phyloP scores from a whole-genome alignment of 768 basidiomycete species.

The Phylloporus sp. region DNA sequence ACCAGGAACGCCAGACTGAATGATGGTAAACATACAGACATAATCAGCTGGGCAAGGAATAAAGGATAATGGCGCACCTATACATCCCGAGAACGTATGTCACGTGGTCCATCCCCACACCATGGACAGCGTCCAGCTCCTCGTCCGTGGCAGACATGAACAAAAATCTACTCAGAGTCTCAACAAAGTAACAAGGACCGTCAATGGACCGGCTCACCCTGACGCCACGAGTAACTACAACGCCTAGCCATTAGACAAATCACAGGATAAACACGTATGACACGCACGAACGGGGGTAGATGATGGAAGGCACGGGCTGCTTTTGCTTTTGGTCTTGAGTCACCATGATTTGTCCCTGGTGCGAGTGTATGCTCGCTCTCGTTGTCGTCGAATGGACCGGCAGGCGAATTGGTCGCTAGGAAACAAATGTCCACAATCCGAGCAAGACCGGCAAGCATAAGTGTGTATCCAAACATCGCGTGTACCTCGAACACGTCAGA shows the following conservation, averaged over 20 bases:
- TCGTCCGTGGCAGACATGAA: constrained; percentile 97
- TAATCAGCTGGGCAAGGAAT: neutral
- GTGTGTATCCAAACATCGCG: constrained; percentile 75
- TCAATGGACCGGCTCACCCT: constrained; percentile 44
- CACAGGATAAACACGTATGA: neutral
- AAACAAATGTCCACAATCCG: constrained; percentile 86
- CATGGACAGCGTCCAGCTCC: constrained; percentile 68
- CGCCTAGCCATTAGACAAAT: neutral
- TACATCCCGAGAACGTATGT: constrained; percentile 85
- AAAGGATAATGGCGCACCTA: constrained; percentile 44
- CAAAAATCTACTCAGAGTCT: constrained; percentile 47
- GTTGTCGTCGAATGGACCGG: constrained; percentile 40
- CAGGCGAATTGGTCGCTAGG: constrained; percentile 42
- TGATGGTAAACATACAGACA: neutral
- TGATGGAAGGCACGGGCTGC: constrained; percentile 71
- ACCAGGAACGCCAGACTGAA: constrained; percentile 61
- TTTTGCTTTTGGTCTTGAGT: constrained; percentile 27
- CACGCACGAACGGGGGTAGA: constrained; percentile 82
- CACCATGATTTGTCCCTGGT: constrained; percentile 26
- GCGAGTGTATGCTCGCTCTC: constrained; percentile 67
- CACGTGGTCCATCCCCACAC: constrained; percentile 82
- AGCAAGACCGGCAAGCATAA: constrained; percentile 78
- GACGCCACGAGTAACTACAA: constrained; percentile 66
- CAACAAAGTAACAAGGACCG: neutral
- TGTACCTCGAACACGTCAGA: constrained; percentile 54